phyloP scores from a whole-genome alignment of 164 flowering plant genomes.

The Santalum album region DNA sequence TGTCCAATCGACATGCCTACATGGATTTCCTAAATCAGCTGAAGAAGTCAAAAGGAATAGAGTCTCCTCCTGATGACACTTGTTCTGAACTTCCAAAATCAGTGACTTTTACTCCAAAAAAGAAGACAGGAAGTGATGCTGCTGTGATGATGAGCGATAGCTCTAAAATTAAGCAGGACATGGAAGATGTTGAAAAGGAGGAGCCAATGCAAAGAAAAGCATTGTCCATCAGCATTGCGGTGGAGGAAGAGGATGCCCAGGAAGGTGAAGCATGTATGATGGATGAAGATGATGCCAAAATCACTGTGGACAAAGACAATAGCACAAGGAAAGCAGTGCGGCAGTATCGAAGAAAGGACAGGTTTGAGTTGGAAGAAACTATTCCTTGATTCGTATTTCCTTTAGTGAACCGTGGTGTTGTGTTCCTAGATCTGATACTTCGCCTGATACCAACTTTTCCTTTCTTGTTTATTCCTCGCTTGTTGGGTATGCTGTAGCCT shows the following conservation, averaged over 20 bases:
- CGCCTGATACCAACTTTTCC: too few relatives aligned
- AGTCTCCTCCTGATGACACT: slow-evolving; percentile 16
- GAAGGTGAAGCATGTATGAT: slow-evolving; percentile 55
- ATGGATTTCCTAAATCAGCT: slow-evolving; percentile 43
- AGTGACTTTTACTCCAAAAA: slow-evolving; percentile 54
- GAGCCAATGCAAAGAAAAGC: slow-evolving; percentile 15
- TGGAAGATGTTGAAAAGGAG: slow-evolving; percentile 20
- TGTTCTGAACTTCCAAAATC: slow-evolving; percentile 36
- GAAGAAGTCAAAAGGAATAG: slow-evolving; percentile 20
- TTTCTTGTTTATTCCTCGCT: too few relatives aligned
- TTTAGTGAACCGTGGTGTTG: too few relatives aligned
- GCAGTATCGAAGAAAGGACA: slow-evolving; percentile 44
- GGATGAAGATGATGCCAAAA: slow-evolving; percentile 68
- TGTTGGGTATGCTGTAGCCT: too few relatives aligned
- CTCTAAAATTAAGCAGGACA: slow-evolving; percentile 13
- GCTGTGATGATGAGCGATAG: slow-evolving; percentile 7
- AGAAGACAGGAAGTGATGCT: slow-evolving; percentile 34
- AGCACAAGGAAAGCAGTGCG: slow-evolving; percentile 31
- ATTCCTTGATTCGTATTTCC: neutral
- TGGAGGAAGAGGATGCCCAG: slow-evolving; percentile 25
- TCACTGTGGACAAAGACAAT: slow-evolving; percentile 8
- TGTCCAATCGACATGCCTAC: slow-evolving; percentile 51
- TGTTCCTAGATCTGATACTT: too few relatives aligned
- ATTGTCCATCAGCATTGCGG: slow-evolving; percentile 36
- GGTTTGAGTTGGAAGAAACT: slow-evolving; percentile 4